A percentile compares a stretch with the other conserved stretches of the same genome.
These are phyloP conservation scores for Russula earlei DNA, from an alignment of 768 basidiomycete species.

Conservation along the genomic window DNA sequence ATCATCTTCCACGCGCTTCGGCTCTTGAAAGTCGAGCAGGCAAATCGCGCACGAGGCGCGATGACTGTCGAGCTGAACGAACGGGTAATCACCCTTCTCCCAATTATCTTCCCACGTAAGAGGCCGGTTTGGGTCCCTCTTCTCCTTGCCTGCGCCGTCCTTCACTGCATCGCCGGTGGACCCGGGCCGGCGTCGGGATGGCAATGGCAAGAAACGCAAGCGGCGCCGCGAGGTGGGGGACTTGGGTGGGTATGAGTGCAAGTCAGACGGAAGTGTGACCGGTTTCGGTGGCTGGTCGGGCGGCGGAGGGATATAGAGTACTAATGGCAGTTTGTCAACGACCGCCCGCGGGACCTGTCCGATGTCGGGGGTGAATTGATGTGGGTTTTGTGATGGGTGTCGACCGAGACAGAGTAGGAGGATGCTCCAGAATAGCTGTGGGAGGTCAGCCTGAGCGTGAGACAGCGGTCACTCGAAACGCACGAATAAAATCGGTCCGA, in stretches of 20 bases:
- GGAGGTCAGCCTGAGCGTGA: neutral
- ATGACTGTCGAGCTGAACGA: conserved; percentile 73
- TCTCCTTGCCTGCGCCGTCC: conserved; percentile 18
- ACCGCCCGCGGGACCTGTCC: conserved; percentile 61
- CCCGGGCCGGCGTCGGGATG: conserved; percentile 1
- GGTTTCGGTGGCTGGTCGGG: conserved; percentile 32
- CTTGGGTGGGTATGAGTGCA: conserved; percentile 58
- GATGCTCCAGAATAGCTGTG: conserved; percentile 67
- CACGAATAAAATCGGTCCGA: conserved; percentile 74
- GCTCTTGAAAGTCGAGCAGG: conserved; percentile 77
- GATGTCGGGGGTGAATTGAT: conserved; percentile 68
- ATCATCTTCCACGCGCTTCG: conserved; percentile 33
- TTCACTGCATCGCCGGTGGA: conserved; percentile 9
- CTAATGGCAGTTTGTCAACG: conserved; percentile 74
- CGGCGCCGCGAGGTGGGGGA: conserved; percentile 33
- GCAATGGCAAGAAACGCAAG: conserved; percentile 49
- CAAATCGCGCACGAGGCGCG: conserved; percentile 81
- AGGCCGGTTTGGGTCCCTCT: conserved; percentile 24
- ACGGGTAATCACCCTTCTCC: conserved; percentile 70
- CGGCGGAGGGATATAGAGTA: conserved; percentile 77
- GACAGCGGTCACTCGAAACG: conserved; percentile 23
- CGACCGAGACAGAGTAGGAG: conserved; percentile 70
- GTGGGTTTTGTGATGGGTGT: conserved; percentile 67
- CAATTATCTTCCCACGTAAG: conserved; percentile 70
- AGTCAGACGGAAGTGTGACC: conserved; percentile 13